phyloP scores from a whole-genome alignment of 2,329 filamentous ascomycete species.

The Verticillium nubilum region DNA sequence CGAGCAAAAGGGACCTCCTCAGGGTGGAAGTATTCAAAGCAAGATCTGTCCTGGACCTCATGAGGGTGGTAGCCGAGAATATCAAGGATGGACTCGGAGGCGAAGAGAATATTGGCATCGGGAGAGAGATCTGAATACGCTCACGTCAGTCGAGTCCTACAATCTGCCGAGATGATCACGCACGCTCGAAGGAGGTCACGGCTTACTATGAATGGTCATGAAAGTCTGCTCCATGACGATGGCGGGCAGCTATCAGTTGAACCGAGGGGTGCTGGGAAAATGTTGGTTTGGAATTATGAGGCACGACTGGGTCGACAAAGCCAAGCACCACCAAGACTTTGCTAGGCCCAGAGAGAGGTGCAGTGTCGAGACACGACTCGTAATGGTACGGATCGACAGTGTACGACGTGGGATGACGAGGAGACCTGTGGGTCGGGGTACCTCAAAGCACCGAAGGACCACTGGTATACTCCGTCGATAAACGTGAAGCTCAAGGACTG shows the following conservation, averaged over 20 bases:
- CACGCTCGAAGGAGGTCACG: constrained; percentile 2
- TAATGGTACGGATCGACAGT: neutral
- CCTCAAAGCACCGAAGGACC: neutral
- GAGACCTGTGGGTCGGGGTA: neutral
- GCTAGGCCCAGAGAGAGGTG: neutral
- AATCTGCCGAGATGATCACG: constrained; percentile 6
- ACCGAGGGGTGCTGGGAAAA: neutral
- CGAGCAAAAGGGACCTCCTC: constrained; percentile 73
- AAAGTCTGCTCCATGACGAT: constrained; percentile 74
- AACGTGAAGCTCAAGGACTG: neutral
- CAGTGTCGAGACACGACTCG: neutral
- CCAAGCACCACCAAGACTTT: neutral
- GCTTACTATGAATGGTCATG: constrained; percentile 83
- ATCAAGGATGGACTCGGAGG: constrained; percentile 76
- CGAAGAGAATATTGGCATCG: constrained; percentile 76
- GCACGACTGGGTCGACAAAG: neutral
- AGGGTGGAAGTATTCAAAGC: constrained; percentile 82
- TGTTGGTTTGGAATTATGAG: neutral
- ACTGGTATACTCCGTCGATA: neutral
- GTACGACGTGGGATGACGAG: neutral
- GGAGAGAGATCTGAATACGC: constrained; percentile 52
- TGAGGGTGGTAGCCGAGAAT: constrained; percentile 75
- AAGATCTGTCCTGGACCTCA: constrained; percentile 70
- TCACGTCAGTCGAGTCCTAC: neutral
- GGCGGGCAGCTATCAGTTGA: neutral